These are phyloP conservation scores for Leucosporidium yakuticum DNA, from an alignment of 768 basidiomycete genomes.

Conservation along the genomic window DNA sequence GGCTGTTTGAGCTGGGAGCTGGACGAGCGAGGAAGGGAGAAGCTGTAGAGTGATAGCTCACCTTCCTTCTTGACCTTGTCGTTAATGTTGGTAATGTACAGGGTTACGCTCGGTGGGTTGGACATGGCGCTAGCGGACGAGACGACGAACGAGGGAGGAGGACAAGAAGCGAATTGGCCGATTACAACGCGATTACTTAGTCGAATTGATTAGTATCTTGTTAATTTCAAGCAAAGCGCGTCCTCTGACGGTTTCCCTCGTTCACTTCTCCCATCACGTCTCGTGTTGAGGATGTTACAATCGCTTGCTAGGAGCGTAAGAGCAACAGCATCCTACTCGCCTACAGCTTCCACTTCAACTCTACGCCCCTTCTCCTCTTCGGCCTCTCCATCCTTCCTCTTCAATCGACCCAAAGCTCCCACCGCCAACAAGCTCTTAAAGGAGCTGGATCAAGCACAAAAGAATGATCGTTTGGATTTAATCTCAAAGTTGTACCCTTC, in stretches of 20 bases:
- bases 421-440: conserved; percentile 3
- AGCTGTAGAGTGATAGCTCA: not conserved
- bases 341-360: no score
- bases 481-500: conserved; percentile 25
- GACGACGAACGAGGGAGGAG: not conserved
- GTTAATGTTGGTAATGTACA: conserved; percentile 3
- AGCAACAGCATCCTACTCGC: no score
- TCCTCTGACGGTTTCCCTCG: no score
- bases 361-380: not conserved
- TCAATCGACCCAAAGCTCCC: conserved; percentile 14
- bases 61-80: conserved; percentile 13
- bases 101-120: not conserved
- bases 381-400: conserved; percentile 9
- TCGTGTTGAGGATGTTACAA: no score
- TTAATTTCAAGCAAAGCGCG: no score
- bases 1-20: not conserved
- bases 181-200: no score
- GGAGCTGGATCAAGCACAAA: conserved; percentile 3
- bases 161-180: not conserved
- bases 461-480: conserved; percentile 16
- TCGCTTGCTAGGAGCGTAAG: no score
- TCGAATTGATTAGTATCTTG: no score
- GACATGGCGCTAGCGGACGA: not conserved
- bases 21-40: not conserved
- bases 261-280: no score